Evolutionary conservation across 129 eudicot species (phyloP), one percentile per base, ranked within the genome.

Genomic region (Chrysanthemum makinoi): DNA sequence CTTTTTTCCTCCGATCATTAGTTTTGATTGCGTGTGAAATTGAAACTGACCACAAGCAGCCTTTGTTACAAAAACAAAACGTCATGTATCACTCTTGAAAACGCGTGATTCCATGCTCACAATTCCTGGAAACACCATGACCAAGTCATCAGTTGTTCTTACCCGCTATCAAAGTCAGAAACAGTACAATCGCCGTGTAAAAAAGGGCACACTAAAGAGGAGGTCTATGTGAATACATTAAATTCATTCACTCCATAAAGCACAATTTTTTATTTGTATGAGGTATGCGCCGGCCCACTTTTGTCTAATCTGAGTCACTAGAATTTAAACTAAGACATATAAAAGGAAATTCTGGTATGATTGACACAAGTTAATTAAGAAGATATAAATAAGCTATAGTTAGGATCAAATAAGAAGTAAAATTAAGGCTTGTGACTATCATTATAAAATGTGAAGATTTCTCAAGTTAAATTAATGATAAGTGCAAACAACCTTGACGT

Each of bases 191-290:
- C n/a, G n/a, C n/a, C 75, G 51, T 70, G 18, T 39, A 14, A 56
- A 39, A 55, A 55, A 56, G 75, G 75, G 65, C 26, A 33, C 56
- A 35, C 30, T 3, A 35, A 70, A 70, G 35, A 39, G 1, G 57
- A 11, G 17, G n/a, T n/a, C n/a, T n/a, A n/a, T n/a, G 4, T 28
- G 30, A 3, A 10, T 12, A 62, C 19, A 24, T 20, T 44, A 14
- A 54, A 10, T 54, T 58, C 44, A 59, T 44, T 55, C 44, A 19
- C 20, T n/a, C 22, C n/a, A 2, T n/a, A 73, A 73, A 73, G 77
- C 35, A 63, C 35, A 22, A n/a, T n/a, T 53, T 69, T 69, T 71
- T 65, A 52, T 53, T 53, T 47, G 63, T 69, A 39, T 52, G 70
- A 18, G 28, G 55, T 69, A 39, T n/a, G n/a, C 22, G 60, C 19